Conservation (phyloP, 768 basidiomycete genomes). For the Phaeotremella fagi region DNA sequence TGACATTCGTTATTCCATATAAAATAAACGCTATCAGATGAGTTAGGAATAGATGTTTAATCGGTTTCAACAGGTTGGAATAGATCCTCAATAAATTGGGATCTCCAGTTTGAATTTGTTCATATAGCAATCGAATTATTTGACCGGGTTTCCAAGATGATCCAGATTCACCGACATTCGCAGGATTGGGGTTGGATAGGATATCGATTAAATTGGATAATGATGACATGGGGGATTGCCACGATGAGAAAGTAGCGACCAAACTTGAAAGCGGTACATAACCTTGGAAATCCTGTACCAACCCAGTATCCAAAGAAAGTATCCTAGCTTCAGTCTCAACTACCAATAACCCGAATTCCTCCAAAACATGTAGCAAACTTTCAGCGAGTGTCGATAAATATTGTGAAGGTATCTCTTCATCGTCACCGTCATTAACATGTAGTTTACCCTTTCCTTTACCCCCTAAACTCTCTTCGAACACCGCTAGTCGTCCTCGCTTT, state of each 20-base stretch:
- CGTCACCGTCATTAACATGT: constrained; percentile 47
- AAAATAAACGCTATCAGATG: constrained; percentile 78
- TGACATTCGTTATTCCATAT: constrained; percentile 62
- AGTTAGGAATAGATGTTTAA: constrained; percentile 75
- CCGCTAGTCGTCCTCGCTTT: constrained; percentile 12
- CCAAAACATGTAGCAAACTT: constrained; percentile 66
- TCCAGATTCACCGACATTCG: constrained; percentile 40
- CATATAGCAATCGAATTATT: constrained; percentile 71
- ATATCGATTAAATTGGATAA: constrained; percentile 60
- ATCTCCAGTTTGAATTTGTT: constrained; percentile 70
- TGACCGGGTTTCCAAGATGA: constrained; percentile 64
- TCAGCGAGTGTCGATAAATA: constrained; percentile 76
- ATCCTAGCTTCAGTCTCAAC: constrained; percentile 76
- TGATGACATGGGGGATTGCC: constrained; percentile 79
- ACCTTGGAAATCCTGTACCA: constrained; percentile 67
- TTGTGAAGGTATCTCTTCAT: constrained; percentile 56
- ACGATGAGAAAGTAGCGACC: constrained; percentile 75
- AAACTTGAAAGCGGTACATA: constrained; percentile 82
- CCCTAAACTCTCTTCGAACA: constrained; percentile 9
- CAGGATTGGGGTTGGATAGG: background rate
- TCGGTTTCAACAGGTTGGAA: constrained; percentile 64
- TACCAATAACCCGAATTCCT: constrained; percentile 74
- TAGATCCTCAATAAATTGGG: constrained; percentile 69
- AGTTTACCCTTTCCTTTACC: constrained; percentile 18
- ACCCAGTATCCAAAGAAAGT: constrained; percentile 64